Evolutionary conservation across 345 rosid genomes (phyloP), one percentile per base, ranked within the genome.

Genomic region (Aquilaria sinensis): DNA sequence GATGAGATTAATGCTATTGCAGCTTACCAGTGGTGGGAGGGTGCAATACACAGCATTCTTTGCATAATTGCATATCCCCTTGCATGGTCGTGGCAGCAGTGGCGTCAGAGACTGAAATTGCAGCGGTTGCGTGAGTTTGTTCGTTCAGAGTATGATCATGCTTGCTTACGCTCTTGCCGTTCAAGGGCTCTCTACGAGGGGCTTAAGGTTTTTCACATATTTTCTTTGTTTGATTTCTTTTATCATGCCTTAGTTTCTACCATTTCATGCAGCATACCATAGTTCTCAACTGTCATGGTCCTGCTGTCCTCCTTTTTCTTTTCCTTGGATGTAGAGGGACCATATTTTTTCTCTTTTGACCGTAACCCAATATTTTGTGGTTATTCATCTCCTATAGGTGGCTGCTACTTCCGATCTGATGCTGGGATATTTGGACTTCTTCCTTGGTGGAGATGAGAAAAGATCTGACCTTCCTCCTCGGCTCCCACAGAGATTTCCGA

Each of bases 11-110:
- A 91, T 88, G 84, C 92, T 59, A 73, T 95, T 71, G 92, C 96
- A 69, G 80, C 97, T 63, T 95, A 95, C 78, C 97, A 89, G 60
- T 95, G 99, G 99, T 95, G 99, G 99, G 99, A 95, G 78, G 99
- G 99, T 72, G 90, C 99, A 58, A 72, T 85, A 34, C 77, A 83
- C 75, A 87, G 83, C 76, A 89, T 95, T 74, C 90, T 95, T 65
- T 88, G 83, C 58, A 68, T 87, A 70, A 78, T 87, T 72, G 85
- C 79, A 12, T 89, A 85, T 80, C 99, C 97, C 13, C 79, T 91
- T 70, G 96, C 96, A 45, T 91, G 96, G 94, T 95, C 99, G 62
- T 95, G 99, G 99, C 96, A 87, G 78, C 99, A 95, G 65, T 89
- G 96, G 96, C 85, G 97, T 57, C 84, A 85, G 53, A 84, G 86